Evolutionary conservation across 179 eudicot species (phyloP).

Genomic region (Patellifolia procumbens): DNA sequence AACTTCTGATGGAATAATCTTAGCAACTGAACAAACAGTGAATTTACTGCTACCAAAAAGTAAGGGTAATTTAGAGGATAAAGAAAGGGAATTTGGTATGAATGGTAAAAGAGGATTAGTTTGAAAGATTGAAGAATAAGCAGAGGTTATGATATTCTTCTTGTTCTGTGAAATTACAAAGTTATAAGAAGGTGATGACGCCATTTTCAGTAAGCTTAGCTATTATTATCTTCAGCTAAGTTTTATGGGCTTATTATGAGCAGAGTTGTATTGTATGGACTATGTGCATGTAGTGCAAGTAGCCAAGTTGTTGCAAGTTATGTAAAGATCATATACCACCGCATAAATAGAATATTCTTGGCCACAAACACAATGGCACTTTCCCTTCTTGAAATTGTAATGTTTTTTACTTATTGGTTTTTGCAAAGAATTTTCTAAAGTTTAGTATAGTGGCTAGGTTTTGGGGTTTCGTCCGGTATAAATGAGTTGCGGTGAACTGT

Average conservation of each 20-base stretch:
- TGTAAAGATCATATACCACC: conserved; percentile 2
- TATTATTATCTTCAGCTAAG: conserved; percentile 14
- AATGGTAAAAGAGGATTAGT: conserved; percentile 24
- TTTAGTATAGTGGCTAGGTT: no score
- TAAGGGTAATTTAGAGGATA: conserved; percentile 16
- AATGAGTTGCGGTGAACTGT: no score
- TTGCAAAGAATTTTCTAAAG: no score
- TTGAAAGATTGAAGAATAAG: conserved; percentile 11
- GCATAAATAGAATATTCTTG: conserved; percentile 17
- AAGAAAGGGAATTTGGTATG: not conserved
- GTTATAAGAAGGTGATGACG: conserved; percentile 28
- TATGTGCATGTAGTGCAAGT: not conserved
- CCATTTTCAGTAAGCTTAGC: conserved; percentile 13
- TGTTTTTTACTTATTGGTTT: no score
- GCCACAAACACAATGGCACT: not conserved
- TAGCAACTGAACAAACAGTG: conserved; percentile 35
- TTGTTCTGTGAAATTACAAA: conserved; percentile 21
- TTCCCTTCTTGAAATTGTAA: no score
- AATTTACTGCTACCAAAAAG: conserved; percentile 15
- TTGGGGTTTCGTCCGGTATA: no score
- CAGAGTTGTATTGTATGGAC: conserved; percentile 6
- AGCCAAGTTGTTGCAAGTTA: not conserved
- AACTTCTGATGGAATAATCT: conserved; percentile 25
- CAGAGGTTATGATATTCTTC: conserved; percentile 12
- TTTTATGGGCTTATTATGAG: not conserved